A percentile compares a stretch with the other conserved stretches of the same genome.
phyloP scores from a whole-genome alignment of 225 moss, liverwort and hornwort genomes.

The Pseudoscleropodium purum region DNA sequence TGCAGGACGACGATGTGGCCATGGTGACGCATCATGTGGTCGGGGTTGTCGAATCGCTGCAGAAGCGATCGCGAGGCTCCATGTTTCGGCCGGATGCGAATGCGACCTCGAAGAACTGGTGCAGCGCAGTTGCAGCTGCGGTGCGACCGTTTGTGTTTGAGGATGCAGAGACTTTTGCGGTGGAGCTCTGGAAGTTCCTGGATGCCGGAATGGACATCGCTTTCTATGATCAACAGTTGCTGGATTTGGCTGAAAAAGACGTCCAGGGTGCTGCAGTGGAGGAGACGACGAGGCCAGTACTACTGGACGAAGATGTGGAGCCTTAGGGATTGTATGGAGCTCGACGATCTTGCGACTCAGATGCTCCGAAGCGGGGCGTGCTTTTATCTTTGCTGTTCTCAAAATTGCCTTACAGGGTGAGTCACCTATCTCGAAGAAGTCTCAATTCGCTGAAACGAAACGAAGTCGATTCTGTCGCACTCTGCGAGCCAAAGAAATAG shows the following conservation, averaged over 20 bases:
- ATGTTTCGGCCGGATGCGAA: slow-evolving; percentile 2
- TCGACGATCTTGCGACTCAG: background rate
- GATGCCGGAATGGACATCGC: slow-evolving; percentile 69
- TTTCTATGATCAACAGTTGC: slow-evolving; percentile 48
- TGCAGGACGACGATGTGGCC: slow-evolving; percentile 96
- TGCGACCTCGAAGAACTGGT: slow-evolving; percentile 34
- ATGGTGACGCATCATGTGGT: slow-evolving; percentile 74
- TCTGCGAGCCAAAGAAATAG: background rate
- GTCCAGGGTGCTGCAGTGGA: background rate
- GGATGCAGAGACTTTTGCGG: slow-evolving; percentile 67
- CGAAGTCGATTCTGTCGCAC: background rate
- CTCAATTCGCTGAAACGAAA: background rate
- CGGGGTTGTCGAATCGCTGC: slow-evolving; percentile 78
- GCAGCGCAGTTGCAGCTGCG: slow-evolving; percentile 48
- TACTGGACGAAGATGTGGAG: slow-evolving; percentile 67
- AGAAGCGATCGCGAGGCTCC: slow-evolving; percentile 20
- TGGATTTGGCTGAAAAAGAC: background rate
- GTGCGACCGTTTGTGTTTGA: slow-evolving; percentile 86
- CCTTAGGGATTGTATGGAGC: background rate
- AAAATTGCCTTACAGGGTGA: background rate
- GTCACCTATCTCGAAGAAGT: background rate
- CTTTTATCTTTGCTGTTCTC: background rate
- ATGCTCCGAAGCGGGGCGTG: background rate
- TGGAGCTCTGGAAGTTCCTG: slow-evolving; percentile 73
- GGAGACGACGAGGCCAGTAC: background rate